Evolutionary conservation across 139 green algal species (phyloP), one percentile per base, ranked within the genome.

Genomic region (Axilococcus clingmanii): DNA sequence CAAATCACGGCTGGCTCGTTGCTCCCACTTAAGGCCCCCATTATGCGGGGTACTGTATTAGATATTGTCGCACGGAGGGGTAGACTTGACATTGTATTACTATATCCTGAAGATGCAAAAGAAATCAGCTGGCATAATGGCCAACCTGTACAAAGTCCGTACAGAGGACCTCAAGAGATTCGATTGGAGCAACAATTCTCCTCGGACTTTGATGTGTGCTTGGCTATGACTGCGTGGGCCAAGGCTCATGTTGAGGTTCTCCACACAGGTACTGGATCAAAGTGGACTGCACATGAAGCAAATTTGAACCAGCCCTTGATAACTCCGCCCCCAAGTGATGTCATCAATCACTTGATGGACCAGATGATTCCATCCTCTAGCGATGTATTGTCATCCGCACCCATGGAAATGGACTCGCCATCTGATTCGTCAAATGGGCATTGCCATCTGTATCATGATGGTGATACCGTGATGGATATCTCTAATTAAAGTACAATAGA

Each of bases 31-130:
- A 66, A 73, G 54, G 68, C 61, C 15, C 61, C 72, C 12, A 54
- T 84, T n/a, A 72, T 84, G 57, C 69, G 77, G 7, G 75, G 75
- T 54, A 79, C 60, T 20, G 52, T 83, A 12, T 48, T 83, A 19
- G 75, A 83, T 49, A 37, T 83, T 19, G 33, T 70, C 19, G 72
- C 70, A 30, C 30, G 52, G 15, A 31, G 68, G 8, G 68, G 71
- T 9, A 55, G 53, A 24, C 22, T 80, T 14, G 61, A 80, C 59
- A 61, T 80, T 19, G 19, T 79, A 31, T 45, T 78, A 34, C 30
- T 44, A 7, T 78, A 78, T 48, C 63, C 69, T 16, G 23, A 41
- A 0, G 68, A 71, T 35, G 71, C 63, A 34, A 65, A 75, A 38
- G 71, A 80, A 48, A 57, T 80, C 16, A 52, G 34, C 31, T 80